phyloP scores from a whole-genome alignment of 1,284 basidiomycete species.

The Chondrostereum purpureum region DNA sequence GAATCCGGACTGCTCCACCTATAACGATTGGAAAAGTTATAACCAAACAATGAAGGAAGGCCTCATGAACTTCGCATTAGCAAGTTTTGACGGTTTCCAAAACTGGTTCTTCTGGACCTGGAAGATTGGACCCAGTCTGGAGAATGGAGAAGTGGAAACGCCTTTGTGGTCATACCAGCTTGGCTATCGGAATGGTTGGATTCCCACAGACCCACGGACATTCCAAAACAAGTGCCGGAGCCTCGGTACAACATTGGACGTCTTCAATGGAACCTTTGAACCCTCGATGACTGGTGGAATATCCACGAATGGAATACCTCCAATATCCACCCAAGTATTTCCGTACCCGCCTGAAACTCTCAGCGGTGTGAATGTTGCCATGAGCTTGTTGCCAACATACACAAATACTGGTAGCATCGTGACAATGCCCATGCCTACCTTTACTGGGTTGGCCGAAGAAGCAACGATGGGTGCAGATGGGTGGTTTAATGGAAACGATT shows the following conservation, averaged over 20 bases:
- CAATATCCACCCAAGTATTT: conserved; percentile 24
- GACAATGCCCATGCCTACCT: conserved; percentile 36
- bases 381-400: conserved; percentile 35
- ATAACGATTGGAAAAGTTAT: conserved; percentile 39
- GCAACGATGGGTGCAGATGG: neutral
- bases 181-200: conserved; percentile 58
- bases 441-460: conserved; percentile 24
- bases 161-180: conserved; percentile 62
- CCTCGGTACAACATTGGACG: conserved; percentile 27
- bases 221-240: conserved; percentile 45
- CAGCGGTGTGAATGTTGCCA: conserved; percentile 23
- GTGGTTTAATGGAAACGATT: neutral
- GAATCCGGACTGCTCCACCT: conserved; percentile 40
- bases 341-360: conserved; percentile 39
- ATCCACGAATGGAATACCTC: conserved; percentile 31
- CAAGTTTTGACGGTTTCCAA: conserved; percentile 37
- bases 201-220: conserved; percentile 54
- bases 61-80: conserved; percentile 40
- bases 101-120: conserved; percentile 30
- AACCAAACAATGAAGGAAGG: conserved; percentile 41
- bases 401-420: conserved; percentile 42
- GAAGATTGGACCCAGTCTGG: conserved; percentile 50
- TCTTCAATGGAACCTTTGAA: conserved; percentile 41
- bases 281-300: conserved; percentile 52
- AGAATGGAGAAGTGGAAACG: conserved; percentile 33